These are phyloP conservation scores for Penicillium verhagenii DNA, from an alignment of 495 filamentous ascomycete species.

Conservation along the genomic window DNA sequence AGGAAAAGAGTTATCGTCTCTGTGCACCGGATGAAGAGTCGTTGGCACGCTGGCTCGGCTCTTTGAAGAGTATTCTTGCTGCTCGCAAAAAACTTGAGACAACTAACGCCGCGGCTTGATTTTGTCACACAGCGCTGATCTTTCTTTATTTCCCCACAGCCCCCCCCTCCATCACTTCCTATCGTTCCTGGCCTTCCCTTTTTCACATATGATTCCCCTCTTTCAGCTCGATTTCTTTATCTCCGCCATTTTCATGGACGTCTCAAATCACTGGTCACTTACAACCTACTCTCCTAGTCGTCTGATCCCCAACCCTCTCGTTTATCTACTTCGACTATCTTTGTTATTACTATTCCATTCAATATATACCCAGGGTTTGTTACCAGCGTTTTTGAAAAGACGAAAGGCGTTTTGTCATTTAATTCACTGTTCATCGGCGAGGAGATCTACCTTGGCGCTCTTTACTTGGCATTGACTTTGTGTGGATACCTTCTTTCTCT, in stretches of 20 bases:
- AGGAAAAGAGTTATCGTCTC: slow-evolving; percentile 89
- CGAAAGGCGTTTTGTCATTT: slow-evolving; percentile 3
- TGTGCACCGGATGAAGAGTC: slow-evolving; percentile 79
- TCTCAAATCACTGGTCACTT: background rate
- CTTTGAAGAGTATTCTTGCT: slow-evolving; percentile 79
- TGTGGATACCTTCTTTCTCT: background rate
- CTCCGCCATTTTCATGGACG: background rate
- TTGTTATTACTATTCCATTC: background rate
- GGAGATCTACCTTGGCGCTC: background rate
- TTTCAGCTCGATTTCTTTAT: background rate
- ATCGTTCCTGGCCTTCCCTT: background rate
- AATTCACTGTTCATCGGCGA: background rate
- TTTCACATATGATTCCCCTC: background rate
- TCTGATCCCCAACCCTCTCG: background rate
- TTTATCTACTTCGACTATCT: background rate
- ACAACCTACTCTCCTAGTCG: background rate
- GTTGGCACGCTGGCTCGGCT: slow-evolving; percentile 80
- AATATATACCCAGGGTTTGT: slow-evolving; percentile 6
- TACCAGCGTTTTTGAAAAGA: background rate
- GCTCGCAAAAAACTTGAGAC: slow-evolving; percentile 52
- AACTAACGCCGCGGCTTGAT: slow-evolving; percentile 4
- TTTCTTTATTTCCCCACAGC: background rate
- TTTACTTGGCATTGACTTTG: background rate
- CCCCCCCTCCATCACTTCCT: background rate
- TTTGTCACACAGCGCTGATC: background rate